A percentile compares a stretch with the other conserved stretches of the same genome.
Evolutionary conservation across 106 monocot species (phyloP).

Genomic region (Ottelia alismoides): DNA sequence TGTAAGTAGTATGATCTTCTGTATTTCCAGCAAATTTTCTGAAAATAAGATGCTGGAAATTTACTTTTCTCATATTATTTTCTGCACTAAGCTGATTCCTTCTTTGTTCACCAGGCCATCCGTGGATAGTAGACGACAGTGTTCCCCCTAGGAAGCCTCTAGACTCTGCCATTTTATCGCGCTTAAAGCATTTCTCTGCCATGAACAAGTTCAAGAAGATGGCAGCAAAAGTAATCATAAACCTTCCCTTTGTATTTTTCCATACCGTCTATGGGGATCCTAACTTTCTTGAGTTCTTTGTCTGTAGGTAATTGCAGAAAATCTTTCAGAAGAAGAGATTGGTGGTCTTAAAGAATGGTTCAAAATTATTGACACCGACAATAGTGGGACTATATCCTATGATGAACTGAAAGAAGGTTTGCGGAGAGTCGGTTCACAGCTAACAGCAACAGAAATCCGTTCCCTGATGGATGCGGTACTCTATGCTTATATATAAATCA

Average conservation of each 20-base stretch:
- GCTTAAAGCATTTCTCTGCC: constrained; percentile 84
- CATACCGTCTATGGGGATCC: not conserved
- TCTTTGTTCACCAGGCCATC: constrained; percentile 69
- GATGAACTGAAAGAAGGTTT: constrained; percentile 18
- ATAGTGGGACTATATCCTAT: constrained; percentile 16
- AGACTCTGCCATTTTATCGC: constrained; percentile 82
- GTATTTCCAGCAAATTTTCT: too few species aligned
- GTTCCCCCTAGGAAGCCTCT: constrained; percentile 72
- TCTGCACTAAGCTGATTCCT: too few species aligned
- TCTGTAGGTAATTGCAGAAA: constrained; percentile 18
- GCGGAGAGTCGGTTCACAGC: constrained; percentile 11
- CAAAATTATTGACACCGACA: constrained; percentile 18
- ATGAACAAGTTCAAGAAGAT: constrained; percentile 97
- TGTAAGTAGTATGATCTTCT: constrained; percentile 28
- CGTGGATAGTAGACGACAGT: constrained; percentile 76
- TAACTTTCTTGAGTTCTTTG: too few species aligned
- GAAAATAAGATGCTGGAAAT: too few species aligned
- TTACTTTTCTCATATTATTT: not conserved
- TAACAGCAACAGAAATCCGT: constrained; percentile 16
- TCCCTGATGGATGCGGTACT: constrained; percentile 17
- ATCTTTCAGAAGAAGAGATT: constrained; percentile 19
- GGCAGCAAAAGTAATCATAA: constrained; percentile 55
- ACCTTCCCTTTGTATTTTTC: not conserved
- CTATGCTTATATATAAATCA: too few species aligned
- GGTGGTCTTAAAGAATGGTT: constrained; percentile 18